Conservation (phyloP, 306 rosid genomes). For the Castanea crenata region DNA sequence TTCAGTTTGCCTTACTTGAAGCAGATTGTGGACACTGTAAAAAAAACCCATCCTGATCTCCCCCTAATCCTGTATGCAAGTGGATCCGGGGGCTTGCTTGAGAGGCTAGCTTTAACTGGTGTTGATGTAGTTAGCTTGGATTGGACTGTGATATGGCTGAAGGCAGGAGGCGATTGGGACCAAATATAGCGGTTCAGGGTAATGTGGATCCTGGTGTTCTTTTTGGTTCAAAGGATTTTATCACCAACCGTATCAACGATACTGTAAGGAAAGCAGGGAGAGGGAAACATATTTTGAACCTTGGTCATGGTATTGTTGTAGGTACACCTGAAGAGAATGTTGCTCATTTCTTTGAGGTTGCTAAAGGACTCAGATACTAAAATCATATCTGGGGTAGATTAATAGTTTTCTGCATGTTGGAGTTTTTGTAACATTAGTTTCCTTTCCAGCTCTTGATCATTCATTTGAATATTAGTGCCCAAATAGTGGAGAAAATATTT, state of each 20-base stretch:
- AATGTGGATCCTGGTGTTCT: conserved; percentile 98
- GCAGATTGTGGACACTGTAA: conserved; percentile 81
- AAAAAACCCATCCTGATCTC: conserved; percentile 75
- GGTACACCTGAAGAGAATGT: conserved; percentile 57
- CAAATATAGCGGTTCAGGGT: conserved; percentile 84
- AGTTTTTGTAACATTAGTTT: conserved; percentile 11
- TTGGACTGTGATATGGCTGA: conserved; percentile 98
- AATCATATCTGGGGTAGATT: conserved; percentile 8
- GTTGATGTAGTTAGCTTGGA: conserved; percentile 95
- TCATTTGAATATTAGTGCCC: background rate
- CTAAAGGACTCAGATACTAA: conserved; percentile 79
- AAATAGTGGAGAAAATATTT: background rate
- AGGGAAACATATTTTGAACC: conserved; percentile 76
- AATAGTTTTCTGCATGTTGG: conserved; percentile 9
- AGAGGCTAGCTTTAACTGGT: conserved; percentile 82
- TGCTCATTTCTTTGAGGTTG: conserved; percentile 96
- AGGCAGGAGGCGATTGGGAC: conserved; percentile 79
- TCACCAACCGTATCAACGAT: conserved; percentile 73
- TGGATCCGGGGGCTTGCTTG: conserved; percentile 95
- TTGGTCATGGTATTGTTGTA: conserved; percentile 55
- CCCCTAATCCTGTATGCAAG: conserved; percentile 95
- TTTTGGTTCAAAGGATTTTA: conserved; percentile 85
- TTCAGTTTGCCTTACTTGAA: conserved; percentile 93
- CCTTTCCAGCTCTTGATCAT: background rate
- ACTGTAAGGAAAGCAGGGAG: conserved; percentile 84